A percentile compares a stretch with the other conserved stretches of the same genome.
These are phyloP conservation scores for Marvania coccoides DNA, from an alignment of 139 green algal species.

Conservation along the genomic window DNA sequence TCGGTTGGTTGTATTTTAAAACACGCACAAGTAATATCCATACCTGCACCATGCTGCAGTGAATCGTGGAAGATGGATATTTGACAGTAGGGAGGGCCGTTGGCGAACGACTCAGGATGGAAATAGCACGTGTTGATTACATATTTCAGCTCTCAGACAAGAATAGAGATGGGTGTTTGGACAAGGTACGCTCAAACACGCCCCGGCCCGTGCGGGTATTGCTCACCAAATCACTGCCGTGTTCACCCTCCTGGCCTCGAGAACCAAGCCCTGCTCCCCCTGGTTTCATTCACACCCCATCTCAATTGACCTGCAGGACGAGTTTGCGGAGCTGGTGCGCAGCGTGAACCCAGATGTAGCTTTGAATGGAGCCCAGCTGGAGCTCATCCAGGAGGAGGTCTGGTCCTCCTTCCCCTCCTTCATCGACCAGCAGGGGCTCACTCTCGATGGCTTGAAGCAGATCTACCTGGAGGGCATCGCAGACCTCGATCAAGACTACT, in stretches of 20 bases:
- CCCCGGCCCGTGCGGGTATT: not conserved
- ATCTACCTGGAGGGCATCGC: slow-evolving; percentile 22
- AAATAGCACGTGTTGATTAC: not conserved
- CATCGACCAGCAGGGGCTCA: slow-evolving; percentile 11
- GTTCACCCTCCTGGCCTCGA: too few species aligned
- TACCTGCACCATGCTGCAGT: not conserved
- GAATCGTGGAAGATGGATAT: not conserved
- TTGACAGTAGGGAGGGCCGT: not conserved
- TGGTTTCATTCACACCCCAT: not conserved
- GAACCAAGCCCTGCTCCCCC: not conserved
- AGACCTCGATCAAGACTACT: slow-evolving; percentile 19
- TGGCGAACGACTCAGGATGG: not conserved
- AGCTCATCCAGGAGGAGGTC: slow-evolving; percentile 25
- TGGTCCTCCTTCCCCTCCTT: slow-evolving; percentile 11
- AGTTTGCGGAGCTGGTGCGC: slow-evolving; percentile 15
- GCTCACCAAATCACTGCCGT: not conserved
- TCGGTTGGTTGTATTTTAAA: not conserved
- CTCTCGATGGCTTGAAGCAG: slow-evolving; percentile 7
- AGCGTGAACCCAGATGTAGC: slow-evolving; percentile 17
- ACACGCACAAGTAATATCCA: not conserved
- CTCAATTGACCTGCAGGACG: slow-evolving; percentile 2
- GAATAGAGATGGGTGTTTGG: slow-evolving; percentile 11
- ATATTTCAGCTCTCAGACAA: slow-evolving; percentile 2
- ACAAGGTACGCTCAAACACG: slow-evolving; percentile 12
- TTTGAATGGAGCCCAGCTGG: slow-evolving; percentile 7